Conservation (phyloP, 805 yeast genomes). For the Saccharomycopsis fodiens region DNA sequence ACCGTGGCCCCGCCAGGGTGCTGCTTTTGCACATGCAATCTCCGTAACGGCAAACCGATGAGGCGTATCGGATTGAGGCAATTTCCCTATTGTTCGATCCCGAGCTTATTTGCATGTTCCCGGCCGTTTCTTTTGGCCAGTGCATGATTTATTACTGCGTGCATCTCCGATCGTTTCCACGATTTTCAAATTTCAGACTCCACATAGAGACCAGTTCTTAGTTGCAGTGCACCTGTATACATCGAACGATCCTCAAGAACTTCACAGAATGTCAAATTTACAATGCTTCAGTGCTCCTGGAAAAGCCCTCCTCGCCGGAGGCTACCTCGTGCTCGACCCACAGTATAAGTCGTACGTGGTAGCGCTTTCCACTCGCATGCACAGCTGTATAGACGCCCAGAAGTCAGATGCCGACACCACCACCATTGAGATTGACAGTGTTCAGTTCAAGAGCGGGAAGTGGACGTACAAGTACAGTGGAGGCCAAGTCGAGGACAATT, state of each 20-base stretch:
- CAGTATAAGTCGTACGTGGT: conserved; percentile 69
- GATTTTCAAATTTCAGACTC: not conserved
- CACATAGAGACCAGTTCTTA: not conserved
- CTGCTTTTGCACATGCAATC: no score
- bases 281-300: conserved; percentile 88
- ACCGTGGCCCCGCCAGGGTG: no score
- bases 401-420: conserved; percentile 17
- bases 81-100: no score
- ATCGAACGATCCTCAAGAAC: not conserved
- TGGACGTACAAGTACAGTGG: conserved; percentile 46
- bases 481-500: conserved; percentile 21
- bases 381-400: conserved; percentile 44
- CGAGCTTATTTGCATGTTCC: no score
- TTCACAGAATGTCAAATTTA: not conserved
- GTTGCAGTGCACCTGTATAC: not conserved
- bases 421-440: conserved; percentile 48
- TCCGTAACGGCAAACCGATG: no score
- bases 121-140: no score
- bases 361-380: conserved; percentile 87
- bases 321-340: conserved; percentile 83
- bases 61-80: no score
- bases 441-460: conserved; percentile 64
- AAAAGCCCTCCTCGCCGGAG: conserved; percentile 90
- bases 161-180: not conserved
- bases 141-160: not conserved